Evolutionary conservation across 1,284 basidiomycete species (phyloP).

Genomic region (Ganoderma sp.): DNA sequence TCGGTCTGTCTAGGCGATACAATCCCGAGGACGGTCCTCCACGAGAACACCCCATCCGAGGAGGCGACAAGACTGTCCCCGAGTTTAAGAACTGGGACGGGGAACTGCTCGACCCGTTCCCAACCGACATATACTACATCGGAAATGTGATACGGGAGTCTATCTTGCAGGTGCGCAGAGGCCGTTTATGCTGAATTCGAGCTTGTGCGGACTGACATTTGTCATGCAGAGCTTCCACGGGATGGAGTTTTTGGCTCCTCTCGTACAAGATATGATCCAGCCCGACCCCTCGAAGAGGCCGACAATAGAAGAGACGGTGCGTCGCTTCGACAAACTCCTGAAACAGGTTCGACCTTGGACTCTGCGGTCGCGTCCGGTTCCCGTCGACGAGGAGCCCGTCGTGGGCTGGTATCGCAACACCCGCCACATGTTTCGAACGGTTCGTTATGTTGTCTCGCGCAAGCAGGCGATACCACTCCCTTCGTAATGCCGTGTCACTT

Average conservation of each 20-base stretch:
- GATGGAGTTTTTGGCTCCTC: conserved; percentile 22
- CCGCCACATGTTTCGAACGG: conserved; percentile 12
- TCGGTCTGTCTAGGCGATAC: conserved; percentile 42
- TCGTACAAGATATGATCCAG: conserved; percentile 30
- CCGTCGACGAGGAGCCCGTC: background rate
- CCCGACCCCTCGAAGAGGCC: conserved; percentile 28
- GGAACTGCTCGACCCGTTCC: conserved; percentile 37
- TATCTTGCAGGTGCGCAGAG: conserved; percentile 22
- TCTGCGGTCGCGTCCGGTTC: conserved; percentile 16
- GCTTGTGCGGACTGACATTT: no score
- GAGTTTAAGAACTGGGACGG: conserved; percentile 14
- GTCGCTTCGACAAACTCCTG: conserved; percentile 18
- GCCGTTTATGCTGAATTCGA: no score
- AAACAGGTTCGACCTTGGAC: conserved; percentile 8
- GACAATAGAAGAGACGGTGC: conserved; percentile 26
- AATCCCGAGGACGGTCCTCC: conserved; percentile 12
- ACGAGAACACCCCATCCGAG: conserved; percentile 12
- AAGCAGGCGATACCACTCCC: background rate
- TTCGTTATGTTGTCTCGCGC: conserved; percentile 10
- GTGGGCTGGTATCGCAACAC: conserved; percentile 1
- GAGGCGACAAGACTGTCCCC: conserved; percentile 21
- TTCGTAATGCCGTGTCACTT: background rate
- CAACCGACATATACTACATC: conserved; percentile 39
- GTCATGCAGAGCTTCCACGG: background rate
- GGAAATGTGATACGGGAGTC: conserved; percentile 41